Base-by-base conservation (phyloP, 2,329 filamentous ascomycete species). In the Myotisia sp. region DNA sequence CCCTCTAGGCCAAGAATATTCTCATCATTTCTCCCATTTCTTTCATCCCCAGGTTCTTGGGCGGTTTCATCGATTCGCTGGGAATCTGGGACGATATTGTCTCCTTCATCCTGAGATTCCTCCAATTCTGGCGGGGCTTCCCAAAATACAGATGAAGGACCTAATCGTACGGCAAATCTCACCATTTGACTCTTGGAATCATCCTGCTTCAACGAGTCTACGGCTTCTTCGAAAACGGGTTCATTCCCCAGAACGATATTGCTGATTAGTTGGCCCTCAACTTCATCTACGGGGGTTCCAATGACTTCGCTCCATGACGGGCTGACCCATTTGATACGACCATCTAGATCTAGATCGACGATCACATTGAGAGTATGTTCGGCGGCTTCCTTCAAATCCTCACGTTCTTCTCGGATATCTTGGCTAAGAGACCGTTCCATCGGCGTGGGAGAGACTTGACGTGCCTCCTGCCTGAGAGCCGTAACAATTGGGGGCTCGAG, bases 331-430 rank as follows among this genome's bases (percentile, higher is more conserved):
- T 85, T 80, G 49, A 98, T 79, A 41, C 75, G 79, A 44, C 84
- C 84, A 52, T 94, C 81, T 37, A 95, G 70, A 50, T 85, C 84
- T 44, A 98, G 68, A 61, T 98, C 87, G 53, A 98, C 71, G 54
- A 98, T 93, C 43, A 92, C 82, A 58, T 95, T 98, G 54, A 93
- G 69, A 14, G 86, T 94, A 63, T 94, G 84, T 60, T 95, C 87
- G 33, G 87, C 90, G 26, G 87, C 90, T 63, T 93, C 83, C 52
- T 86, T 85, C 46, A 98, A 70, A 54, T 95, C 87, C 53, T 93
- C 81, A 42, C 86, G 74, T 63, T 95, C 85, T 52, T 92, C 84
- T 47, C 83, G 78, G 49, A 95, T 94, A 55, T 93, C 78, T 59
- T 85, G 76, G 59, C 81, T 94, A 45, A 90, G 64, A 8, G 83